A percentile compares a stretch with the other conserved stretches of the same genome.
Conservation (phyloP, 768 basidiomycete genomes). For the Boletus bicolor region DNA sequence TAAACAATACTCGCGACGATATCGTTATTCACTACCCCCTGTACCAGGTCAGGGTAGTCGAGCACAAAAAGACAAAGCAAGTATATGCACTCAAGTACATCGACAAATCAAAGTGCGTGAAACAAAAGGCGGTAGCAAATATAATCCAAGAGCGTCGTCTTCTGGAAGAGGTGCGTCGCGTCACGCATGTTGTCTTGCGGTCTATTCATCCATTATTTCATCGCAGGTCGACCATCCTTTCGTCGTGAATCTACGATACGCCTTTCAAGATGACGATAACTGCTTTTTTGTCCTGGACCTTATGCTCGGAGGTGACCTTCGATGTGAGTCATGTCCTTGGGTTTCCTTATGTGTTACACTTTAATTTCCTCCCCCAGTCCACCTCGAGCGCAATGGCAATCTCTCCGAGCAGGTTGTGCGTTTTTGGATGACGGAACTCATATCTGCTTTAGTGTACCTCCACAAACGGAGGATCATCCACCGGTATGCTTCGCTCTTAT, state of each 20-base stretch:
- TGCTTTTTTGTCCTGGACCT: constrained; percentile 98
- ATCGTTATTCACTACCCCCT: neutral
- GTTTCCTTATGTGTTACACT: neutral
- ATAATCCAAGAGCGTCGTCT: constrained; percentile 91
- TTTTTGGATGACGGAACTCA: constrained; percentile 89
- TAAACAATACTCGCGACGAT: constrained; percentile 7
- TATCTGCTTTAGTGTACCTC: constrained; percentile 82
- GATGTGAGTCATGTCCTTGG: constrained; percentile 55
- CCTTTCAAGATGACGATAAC: constrained; percentile 96
- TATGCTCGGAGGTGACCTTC: constrained; percentile 92
- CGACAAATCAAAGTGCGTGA: constrained; percentile 89
- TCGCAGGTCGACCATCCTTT: constrained; percentile 83
- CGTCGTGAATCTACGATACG: constrained; percentile 87
- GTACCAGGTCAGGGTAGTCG: constrained; percentile 87
- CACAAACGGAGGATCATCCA: constrained; percentile 93
- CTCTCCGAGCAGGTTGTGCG: constrained; percentile 71
- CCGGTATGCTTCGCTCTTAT: constrained; percentile 51
- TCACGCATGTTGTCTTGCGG: neutral
- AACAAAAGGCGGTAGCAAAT: constrained; percentile 88
- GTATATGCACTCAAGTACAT: constrained; percentile 97
- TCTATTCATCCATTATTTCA: constrained; percentile 9
- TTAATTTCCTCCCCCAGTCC: constrained; percentile 49
- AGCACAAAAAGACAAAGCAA: constrained; percentile 90
- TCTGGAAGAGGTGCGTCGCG: constrained; percentile 75
- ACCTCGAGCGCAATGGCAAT: constrained; percentile 67